Percentiles rank a stretch among this genome's conserved stretches.
phyloP scores from a whole-genome alignment of 371 early-diverging fungal genomes.

The Mortierella sp. region DNA sequence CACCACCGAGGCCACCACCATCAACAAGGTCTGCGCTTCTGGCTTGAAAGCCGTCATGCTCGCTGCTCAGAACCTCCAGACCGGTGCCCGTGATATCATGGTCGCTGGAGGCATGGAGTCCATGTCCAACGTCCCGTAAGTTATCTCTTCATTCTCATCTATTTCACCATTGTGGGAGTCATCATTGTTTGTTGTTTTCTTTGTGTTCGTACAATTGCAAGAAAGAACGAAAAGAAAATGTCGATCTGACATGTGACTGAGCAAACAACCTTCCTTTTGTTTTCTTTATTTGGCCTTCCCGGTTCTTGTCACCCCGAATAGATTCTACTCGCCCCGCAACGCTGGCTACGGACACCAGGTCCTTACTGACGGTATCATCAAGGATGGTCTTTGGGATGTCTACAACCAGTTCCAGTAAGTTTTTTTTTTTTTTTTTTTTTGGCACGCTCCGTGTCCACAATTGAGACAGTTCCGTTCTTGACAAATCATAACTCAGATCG shows the following conservation, averaged over 20 bases:
- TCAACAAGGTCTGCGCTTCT: slow-evolving; percentile 99
- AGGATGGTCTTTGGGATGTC: slow-evolving; percentile 96
- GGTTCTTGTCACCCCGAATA: slow-evolving; percentile 23
- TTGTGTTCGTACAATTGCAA: slow-evolving; percentile 21
- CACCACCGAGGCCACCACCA: slow-evolving; percentile 87
- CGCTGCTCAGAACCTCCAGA: slow-evolving; percentile 53
- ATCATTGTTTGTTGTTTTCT: not conserved
- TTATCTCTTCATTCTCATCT: not conserved
- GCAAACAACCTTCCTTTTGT: not conserved
- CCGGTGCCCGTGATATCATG: slow-evolving; percentile 86
- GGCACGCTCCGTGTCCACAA: not conserved
- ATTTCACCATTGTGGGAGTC: not conserved
- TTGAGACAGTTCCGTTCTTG: not conserved
- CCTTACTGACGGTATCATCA: slow-evolving; percentile 88
- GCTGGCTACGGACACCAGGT: slow-evolving; percentile 88
- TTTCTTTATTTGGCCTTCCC: slow-evolving; percentile 27
- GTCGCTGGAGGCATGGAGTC: slow-evolving; percentile 98
- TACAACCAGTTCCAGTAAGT: slow-evolving; percentile 86
- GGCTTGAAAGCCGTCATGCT: slow-evolving; percentile 88
- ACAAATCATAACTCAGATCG: slow-evolving; percentile 1
- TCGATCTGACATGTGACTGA: slow-evolving; percentile 5
- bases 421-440: not conserved
- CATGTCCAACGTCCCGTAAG: slow-evolving; percentile 97
- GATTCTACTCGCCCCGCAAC: slow-evolving; percentile 76
- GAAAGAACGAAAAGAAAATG: not conserved